Evolutionary conservation across 2,329 filamentous ascomycete genomes (phyloP), one percentile per base, ranked within the genome.

Genomic region (Stagonosporopsis cucurbitacearum): DNA sequence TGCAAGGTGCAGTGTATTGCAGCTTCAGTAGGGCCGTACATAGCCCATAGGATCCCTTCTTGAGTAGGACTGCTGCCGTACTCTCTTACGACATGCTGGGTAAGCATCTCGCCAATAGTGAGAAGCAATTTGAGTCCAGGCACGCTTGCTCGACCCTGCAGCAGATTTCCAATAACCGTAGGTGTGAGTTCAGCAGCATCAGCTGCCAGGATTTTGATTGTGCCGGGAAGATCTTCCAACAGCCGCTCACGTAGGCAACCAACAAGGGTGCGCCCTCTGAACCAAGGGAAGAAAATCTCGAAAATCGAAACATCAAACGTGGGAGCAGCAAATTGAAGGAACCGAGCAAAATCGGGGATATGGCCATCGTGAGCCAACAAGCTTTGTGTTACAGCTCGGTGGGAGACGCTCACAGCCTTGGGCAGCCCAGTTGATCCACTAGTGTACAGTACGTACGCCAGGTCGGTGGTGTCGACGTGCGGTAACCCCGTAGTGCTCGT

Each of bases 231-330:
- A 68, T 96, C 87, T 58, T 89, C 85, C 37, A 97, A 80, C 80
- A 96, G 85, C 30, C 84, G 80, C 44, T 81, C 79, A 25, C 92
- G 85, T 52, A 86, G 83, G 62, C 88, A 91, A 51, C 86, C 84
- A 43, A 94, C 85, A 2, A 97, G 78, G 0, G 91, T 96, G 20
- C 79, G 80, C 2, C 89, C 89, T 54, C 91, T 82, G 59, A 87
- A 88, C 15, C 93, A 79, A 0, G 93, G 90, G 62, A 96, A 96
- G 80, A 96, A 96, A 6, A 96, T 93, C 71, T 97, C 93, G 71
- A 97, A 97, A 6, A 96, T 88, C 0, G 91, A 96, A 7, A 97
- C 93, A 74, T 97, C 93, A 71, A 97, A 97, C 0, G 92, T 96
- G 0, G 93, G 91, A 3, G 92, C 89, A 4, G 93, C 93, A 73